Base-by-base conservation (phyloP, 1,284 basidiomycete species). In the Peniophora sp. region DNA sequence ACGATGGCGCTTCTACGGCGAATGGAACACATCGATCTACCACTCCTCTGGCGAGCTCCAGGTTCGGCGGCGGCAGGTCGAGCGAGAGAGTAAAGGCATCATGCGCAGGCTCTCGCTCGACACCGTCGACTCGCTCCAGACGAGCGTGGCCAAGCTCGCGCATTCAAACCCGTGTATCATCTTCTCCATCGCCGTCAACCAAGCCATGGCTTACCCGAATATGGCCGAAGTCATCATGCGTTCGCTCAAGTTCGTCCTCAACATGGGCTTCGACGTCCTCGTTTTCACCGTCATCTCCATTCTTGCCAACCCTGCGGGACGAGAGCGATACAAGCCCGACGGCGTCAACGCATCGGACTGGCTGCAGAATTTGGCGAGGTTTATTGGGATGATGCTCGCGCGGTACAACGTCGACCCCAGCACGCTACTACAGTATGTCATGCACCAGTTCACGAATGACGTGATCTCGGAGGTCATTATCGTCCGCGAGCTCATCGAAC, bases 181-280 rank as follows among this genome's bases (percentile, higher is more conserved):
- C 59, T 99, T 98, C 72, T 70, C 80, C 14, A 89, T 90, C 53
- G 92, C 90, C 0, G 84, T 99, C 48, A 85, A 88, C 57, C 97
- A 99, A 68, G 88, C 98, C 52, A 95, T 95, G 83, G 86, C 92
- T 17, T 99, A 99, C 63, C 92, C 97, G 61, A 99, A 98, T 65
- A 74, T 99, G 54, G 92, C 92, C 15, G 79, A 81, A 44, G 91
- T 93, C 27, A 85, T 99, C 51, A 89, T 98, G 36, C 92, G 94
- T 58, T 86, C 88, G n/a, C 76, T 94, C 57, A 79, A 89, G 62
- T 97, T 91, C 68, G 81, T 95, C 54, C 93, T 90, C 1, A 84
- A 85, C 55, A 87, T 99, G 76, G 92, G 92, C 23, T 96, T 94
- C 63, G 97, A 99, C 62, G 89, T 97, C 12, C 78, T 98, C 18